Base-by-base conservation (phyloP, 2,329 filamentous ascomycete genomes). In the Cladosporium sp. region DNA sequence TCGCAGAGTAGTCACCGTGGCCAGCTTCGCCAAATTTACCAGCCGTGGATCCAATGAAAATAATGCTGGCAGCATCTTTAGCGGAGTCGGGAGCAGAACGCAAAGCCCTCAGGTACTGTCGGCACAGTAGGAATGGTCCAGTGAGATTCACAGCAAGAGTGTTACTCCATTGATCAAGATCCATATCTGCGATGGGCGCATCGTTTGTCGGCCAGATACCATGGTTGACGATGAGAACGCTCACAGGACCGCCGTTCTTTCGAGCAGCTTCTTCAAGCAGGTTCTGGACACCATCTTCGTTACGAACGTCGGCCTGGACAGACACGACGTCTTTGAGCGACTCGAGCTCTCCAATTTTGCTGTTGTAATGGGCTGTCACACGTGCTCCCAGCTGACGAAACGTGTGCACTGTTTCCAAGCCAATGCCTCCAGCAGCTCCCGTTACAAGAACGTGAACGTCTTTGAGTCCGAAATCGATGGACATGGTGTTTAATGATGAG, bases 161-260 rank as follows among this genome's bases (percentile, higher is more conserved):
- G 43, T 70, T 70, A 30, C 59, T 58, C 66, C 66, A 71, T 55
- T 71, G 69, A 3, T 42, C 43, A 1, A 70, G 59, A 3, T 59
- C 57, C 67, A 71, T 69, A 39, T 69, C 67, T 11, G 61, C 66
- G 25, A 71, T 66, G 8, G 59, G 60, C 2, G 64, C 61, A 56
- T 63, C 47, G 17, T 66, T 64, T 17, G 51, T 63, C 2, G 67
- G 66, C 65, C 66, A 69, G 28, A 70, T 63, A 8, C 67, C 74
- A 43, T 75, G 74, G 58, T 76, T 76, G 59, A 75, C 73, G 42
- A 76, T 68, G 2, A 77, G 69, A 5, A 74, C 70, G 62, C 74
- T 71, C 3, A 76, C 72, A 12, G 67, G 64, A 30, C 66, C 66
- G 7, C 63, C 64, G 59, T 76, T 74, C 45, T 73, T 66, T n/a